Base-by-base conservation (phyloP, 2,329 filamentous ascomycete genomes). In the Sclerotinia borealis region DNA sequence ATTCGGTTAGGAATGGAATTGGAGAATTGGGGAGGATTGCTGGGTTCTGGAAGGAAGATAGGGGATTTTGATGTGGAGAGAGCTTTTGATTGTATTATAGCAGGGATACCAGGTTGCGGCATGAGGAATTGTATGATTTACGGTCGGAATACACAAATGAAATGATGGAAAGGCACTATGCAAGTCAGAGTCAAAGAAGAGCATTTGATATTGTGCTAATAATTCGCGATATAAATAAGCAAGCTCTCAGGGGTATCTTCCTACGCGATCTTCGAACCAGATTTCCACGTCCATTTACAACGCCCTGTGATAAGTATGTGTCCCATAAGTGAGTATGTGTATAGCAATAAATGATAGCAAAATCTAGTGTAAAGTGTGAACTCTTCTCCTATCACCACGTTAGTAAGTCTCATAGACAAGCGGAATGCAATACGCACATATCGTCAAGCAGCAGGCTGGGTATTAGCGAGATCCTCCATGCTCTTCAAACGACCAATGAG, bases 1-100 rank as follows among this genome's bases (percentile, higher is more conserved):
- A 88, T 71, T 79, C 78, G 27, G 76, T 84, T 1, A 78, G 83
- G 31, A 80, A 80, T 1, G 77, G 77, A 15, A 82, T 88, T 64
- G 79, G 79, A 17, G 66, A 72, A 31, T 36, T 73, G 25, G 69
- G 70, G 34, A 68, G 63, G 49, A 51, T 70, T 36, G 69, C 71
- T 17, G 73, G 73, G 68, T 55, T 62, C 13, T 69, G 67, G 51
- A 72, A 68, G 59, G 67, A 66, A 25, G 72, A 73, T 27, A 69
- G 72, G 62, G 72, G 66, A 15, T 67, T 71, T 65, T 71, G 61
- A 66, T 60, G 22, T 67, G 63, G 37, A 22, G 13, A n/a, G n/a
- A 31, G 56, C 39, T 39, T 29, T 58, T 36, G 60, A 58, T 58
- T 31, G 63, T 64, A 64, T 64, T 31, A 31, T 49, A 45, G 19